Percentiles rank a stretch among this genome's conserved stretches.
phyloP scores from a whole-genome alignment of 345 rosid species.

The Abelmoschus esculentus region DNA sequence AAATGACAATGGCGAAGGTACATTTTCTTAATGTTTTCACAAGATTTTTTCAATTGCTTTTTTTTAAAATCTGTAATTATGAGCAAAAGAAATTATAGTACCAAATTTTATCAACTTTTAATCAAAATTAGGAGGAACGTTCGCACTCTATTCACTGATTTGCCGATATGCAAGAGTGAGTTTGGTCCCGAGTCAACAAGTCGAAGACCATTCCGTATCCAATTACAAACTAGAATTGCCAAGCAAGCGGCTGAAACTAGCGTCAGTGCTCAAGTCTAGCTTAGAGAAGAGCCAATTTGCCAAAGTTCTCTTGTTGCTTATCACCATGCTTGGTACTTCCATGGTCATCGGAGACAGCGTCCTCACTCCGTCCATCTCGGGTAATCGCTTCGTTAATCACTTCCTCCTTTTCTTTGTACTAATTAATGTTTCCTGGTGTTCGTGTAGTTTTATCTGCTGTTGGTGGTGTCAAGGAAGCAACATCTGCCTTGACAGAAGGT shows the following conservation, averaged over 20 bases:
- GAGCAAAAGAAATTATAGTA: not conserved
- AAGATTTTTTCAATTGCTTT: not conserved
- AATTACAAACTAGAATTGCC: constrained; percentile 29
- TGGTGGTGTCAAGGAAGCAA: constrained; percentile 38
- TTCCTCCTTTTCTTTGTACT: not conserved
- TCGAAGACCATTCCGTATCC: constrained; percentile 31
- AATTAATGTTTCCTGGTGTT: not conserved
- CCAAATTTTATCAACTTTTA: too few species aligned
- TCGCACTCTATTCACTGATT: constrained; percentile 44
- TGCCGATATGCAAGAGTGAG: constrained; percentile 42
- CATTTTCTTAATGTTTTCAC: not conserved
- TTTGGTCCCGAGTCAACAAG: constrained; percentile 42
- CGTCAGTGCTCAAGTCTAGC: constrained; percentile 23
- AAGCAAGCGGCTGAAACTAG: constrained; percentile 19
- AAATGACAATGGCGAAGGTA: constrained; percentile 55
- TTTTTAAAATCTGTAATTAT: not conserved
- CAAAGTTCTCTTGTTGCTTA: constrained; percentile 30
- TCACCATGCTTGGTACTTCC: constrained; percentile 48
- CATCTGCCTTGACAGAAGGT: constrained; percentile 24
- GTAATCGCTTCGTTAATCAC: constrained; percentile 10
- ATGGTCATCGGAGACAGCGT: constrained; percentile 62
- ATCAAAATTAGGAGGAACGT: constrained; percentile 36
- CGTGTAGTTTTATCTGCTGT: constrained; percentile 44
- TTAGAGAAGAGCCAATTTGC: constrained; percentile 29
- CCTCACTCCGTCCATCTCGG: constrained; percentile 54